A percentile compares a stretch with the other conserved stretches of the same genome.
These are phyloP conservation scores for Breviolum minutum DNA, from an alignment of 73 alveolate species.

Conservation along the genomic window DNA sequence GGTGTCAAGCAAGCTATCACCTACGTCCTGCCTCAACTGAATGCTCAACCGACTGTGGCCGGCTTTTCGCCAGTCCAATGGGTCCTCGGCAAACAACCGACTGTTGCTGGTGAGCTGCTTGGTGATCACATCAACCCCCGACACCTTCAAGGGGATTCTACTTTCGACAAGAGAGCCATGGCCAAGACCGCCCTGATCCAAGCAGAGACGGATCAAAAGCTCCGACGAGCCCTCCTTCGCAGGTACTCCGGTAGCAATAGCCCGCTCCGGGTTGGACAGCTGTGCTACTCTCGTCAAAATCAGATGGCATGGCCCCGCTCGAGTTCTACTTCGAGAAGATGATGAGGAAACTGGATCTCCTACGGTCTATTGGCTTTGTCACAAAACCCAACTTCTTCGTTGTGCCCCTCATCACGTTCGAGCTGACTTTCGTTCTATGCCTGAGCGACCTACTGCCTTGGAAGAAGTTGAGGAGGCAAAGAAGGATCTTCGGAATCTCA, in stretches of 20 bases:
- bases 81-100: neutral
- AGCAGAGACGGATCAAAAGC: neutral
- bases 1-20: neutral
- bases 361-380: neutral
- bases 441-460: neutral
- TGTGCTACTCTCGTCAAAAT: neutral
- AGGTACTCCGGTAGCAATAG: neutral
- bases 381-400: constrained; percentile 4
- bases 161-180: neutral
- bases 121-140: neutral
- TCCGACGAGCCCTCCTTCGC: constrained; percentile 3
- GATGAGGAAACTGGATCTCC: neutral
- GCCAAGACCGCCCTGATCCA: neutral
- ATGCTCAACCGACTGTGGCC: neutral
- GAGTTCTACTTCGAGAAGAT: neutral
- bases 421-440: neutral
- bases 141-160: neutral
- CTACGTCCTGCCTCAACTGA: constrained; percentile 19
- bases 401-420: neutral
- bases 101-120: neutral
- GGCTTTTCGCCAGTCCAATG: constrained; percentile 32
- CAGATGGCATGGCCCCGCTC: neutral
- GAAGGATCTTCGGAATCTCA: neutral
- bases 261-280: neutral
- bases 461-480: neutral